Percentiles rank a stretch among this genome's conserved stretches.
phyloP scores from a whole-genome alignment of 345 rosid species.

The Kandelia obovata region DNA sequence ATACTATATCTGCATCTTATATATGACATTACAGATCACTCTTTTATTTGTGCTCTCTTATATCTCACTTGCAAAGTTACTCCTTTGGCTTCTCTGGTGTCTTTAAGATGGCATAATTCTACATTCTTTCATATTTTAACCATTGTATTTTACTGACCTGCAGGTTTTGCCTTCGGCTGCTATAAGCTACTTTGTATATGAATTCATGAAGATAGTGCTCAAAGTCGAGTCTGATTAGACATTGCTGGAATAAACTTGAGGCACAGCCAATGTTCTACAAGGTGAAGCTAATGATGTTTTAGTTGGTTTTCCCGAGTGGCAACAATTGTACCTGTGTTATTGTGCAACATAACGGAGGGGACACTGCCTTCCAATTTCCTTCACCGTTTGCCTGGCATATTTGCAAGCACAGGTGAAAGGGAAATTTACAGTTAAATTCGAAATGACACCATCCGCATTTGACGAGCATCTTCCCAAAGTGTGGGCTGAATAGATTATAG shows the following conservation, averaged over 20 bases:
- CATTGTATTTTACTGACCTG: constrained; percentile 8
- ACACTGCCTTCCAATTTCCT: no score
- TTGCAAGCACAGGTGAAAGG: no score
- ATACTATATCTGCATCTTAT: no score
- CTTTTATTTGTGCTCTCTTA: no score
- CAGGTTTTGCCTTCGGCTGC: constrained; percentile 95
- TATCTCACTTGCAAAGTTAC: no score
- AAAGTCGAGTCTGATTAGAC: constrained; percentile 58
- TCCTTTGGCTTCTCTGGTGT: not conserved
- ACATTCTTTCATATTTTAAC: not conserved
- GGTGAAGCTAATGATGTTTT: not conserved
- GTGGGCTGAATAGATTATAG: no score
- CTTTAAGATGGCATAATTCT: not conserved
- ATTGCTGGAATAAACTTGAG: not conserved
- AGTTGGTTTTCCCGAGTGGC: not conserved
- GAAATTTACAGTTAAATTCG: no score
- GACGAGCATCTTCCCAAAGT: no score
- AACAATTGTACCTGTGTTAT: not conserved
- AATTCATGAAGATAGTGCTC: constrained; percentile 86
- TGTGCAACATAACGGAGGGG: not conserved
- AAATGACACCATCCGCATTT: no score
- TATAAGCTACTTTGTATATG: constrained; percentile 78
- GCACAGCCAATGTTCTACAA: not conserved
- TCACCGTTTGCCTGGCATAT: no score
- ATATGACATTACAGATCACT: no score